Base-by-base conservation (phyloP, 352 stramenopile species). In the Globisporangium viniferum region DNA sequence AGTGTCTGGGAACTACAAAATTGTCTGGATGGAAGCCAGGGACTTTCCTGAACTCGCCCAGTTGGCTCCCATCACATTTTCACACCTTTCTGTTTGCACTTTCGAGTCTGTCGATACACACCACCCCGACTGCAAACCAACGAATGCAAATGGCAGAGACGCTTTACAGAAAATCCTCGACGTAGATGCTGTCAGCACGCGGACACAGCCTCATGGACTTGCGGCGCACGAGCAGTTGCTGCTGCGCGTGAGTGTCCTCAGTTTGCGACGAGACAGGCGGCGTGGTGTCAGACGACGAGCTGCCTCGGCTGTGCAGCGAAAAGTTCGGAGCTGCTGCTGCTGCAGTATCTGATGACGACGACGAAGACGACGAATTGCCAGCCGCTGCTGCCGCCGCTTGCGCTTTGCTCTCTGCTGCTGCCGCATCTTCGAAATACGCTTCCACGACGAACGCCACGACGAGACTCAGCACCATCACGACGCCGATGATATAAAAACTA, bases 401-500 rank as follows among this genome's bases (percentile, higher is more conserved):
- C 1, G 33, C 63, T 51, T 35, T 73, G 57, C 35, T 63, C 58
- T 64, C 72, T n/a, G 5, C 51, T 8, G 6, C 56, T 5, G 12
- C 51, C 18, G 48, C 64, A 57, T 72, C 74, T 39, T 86, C 80
- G 29, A 88, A 80, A 66, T 88, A 88, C 22, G 80, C 80, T 64
- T 88, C 80, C 15, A 88, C 80, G 20, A 88, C 76, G 41, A 88
- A 92, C 0, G 86, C 85, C 0, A 94, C 78, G 8, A 93, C 75
- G 22, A 94, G 64, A 60, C 85, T 94, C 10, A 93, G 72, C 58
- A 90, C 80, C 70, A 92, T 80, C 31, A 92, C 75, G 66, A 91
- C 81, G 5, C 79, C 82, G 58, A 92, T 74, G 24, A 93, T 62
- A 72, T 91, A 91, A 62, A 87, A 94, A 20, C 71, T 82, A 57